Percentiles rank a stretch among this genome's conserved stretches.
These are phyloP conservation scores for Acorus calamus DNA, from an alignment of 106 monocot species.

Conservation along the genomic window DNA sequence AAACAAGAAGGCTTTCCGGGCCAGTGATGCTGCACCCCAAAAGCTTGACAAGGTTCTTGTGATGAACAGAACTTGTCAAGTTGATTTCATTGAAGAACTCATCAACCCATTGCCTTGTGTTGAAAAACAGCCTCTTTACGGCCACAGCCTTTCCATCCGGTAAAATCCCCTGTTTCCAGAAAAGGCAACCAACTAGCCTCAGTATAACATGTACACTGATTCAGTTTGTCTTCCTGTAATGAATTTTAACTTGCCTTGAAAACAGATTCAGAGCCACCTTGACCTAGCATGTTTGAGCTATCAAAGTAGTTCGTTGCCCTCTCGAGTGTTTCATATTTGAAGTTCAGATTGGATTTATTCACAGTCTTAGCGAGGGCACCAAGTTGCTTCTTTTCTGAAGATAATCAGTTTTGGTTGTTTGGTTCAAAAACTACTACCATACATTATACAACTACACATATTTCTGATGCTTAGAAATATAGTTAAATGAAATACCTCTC, in stretches of 20 bases:
- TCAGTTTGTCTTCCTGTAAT: too few relatives aligned
- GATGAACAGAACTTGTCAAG: slow-evolving; percentile 10
- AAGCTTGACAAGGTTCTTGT: slow-evolving; percentile 26
- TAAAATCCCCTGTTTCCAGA: slow-evolving; percentile 15
- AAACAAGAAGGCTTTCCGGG: slow-evolving; percentile 21
- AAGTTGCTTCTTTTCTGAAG: slow-evolving; percentile 9
- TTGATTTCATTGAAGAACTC: slow-evolving; percentile 21
- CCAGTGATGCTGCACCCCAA: slow-evolving; percentile 28
- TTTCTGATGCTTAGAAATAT: too few relatives aligned
- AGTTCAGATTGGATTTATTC: slow-evolving; percentile 10
- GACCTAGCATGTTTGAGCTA: slow-evolving; percentile 19
- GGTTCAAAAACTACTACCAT: too few relatives aligned
- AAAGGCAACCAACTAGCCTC: neutral
- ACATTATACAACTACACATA: too few relatives aligned
- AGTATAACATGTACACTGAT: neutral
- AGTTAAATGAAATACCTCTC: neutral
- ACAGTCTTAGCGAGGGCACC: slow-evolving; percentile 4
- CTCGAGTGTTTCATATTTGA: slow-evolving; percentile 20
- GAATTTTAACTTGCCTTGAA: slow-evolving; percentile 10
- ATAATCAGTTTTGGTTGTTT: too few relatives aligned
- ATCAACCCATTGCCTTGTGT: slow-evolving; percentile 21
- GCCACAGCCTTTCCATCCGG: slow-evolving; percentile 11
- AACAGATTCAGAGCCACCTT: slow-evolving; percentile 23
- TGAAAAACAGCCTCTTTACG: slow-evolving; percentile 15
- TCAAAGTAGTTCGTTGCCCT: slow-evolving; percentile 19